Base-by-base conservation (phyloP, 371 early-diverging fungal genomes). In the Quaeritorhiza haematococci region DNA sequence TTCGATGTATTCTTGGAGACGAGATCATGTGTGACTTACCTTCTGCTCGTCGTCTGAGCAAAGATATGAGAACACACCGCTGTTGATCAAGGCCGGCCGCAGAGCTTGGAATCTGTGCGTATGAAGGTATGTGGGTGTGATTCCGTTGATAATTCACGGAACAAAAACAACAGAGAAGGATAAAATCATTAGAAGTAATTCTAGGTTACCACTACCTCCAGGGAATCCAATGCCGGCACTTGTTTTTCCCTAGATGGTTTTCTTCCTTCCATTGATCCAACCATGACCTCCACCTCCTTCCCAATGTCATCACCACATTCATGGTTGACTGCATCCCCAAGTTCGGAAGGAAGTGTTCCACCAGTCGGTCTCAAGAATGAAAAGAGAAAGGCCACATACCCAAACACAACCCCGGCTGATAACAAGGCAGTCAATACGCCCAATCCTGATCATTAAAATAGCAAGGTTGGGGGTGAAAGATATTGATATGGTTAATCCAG, bases 341-440 rank as follows among this genome's bases (percentile, higher is more conserved):
- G n/a, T n/a, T n/a, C n/a, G n/a, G n/a, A n/a, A n/a, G n/a, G n/a
- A n/a, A n/a, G n/a, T n/a, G n/a, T n/a, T n/a, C n/a, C n/a, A n/a
- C n/a, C n/a, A n/a, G n/a, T n/a, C n/a, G n/a, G n/a, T n/a, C n/a
- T n/a, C n/a, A n/a, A n/a, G n/a, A n/a, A n/a, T n/a, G n/a, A n/a
- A n/a, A n/a, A n/a, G n/a, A n/a, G n/a, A n/a, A n/a, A n/a, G n/a
- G n/a, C n/a, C 46, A 45, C 46, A 10, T 45, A 21, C 1, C 62
- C 62, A 45, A 61, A 61, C 15, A 61, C 55, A 19, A 56, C 51
- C 13, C 62, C 62, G 27, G 62, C 62, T 3, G 44, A 48, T 48
- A 29, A n/a, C 21, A 61, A 44, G 19, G 56, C 52, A 7, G 49
- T 28, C 13, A 61, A 50, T 4, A 56, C 55, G 21, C 42, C 56